Evolutionary conservation across 371 early-diverging fungal genomes (phyloP).

Genomic region (Mucor mucedo): DNA sequence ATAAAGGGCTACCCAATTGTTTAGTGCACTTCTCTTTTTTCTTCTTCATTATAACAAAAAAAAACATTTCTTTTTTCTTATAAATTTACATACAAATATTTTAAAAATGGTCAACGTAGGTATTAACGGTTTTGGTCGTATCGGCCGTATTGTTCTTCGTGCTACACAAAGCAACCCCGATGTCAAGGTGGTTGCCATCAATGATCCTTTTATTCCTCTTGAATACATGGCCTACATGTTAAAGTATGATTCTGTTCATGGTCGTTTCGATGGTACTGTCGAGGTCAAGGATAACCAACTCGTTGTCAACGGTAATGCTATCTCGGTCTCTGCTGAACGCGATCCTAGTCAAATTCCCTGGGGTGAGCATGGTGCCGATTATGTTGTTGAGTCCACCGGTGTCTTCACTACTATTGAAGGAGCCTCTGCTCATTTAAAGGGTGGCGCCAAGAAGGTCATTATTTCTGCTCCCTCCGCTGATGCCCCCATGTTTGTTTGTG

Average conservation of each 20-base stretch:
- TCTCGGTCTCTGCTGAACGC: slow-evolving; percentile 75
- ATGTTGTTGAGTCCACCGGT: slow-evolving; percentile 66
- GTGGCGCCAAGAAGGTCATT: slow-evolving; percentile 97
- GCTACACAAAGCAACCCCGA: slow-evolving; percentile 74
- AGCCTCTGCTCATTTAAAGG: slow-evolving; percentile 85
- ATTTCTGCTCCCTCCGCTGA: slow-evolving; percentile 97
- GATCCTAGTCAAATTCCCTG: slow-evolving; percentile 92
- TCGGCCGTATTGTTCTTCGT: slow-evolving; percentile 98
- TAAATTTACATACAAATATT: slow-evolving; percentile 2
- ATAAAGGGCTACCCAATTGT: slow-evolving; percentile 28
- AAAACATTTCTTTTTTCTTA: background rate
- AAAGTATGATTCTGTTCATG: slow-evolving; percentile 99
- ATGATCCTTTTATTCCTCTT: slow-evolving; percentile 98
- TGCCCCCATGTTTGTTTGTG: slow-evolving; percentile 89
- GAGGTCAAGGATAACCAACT: slow-evolving; percentile 82
- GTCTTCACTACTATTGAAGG: slow-evolving; percentile 94
- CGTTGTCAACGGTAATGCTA: slow-evolving; percentile 84
- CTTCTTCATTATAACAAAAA: too few relatives aligned
- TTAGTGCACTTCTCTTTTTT: too few relatives aligned
- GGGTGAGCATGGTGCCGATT: slow-evolving; percentile 88
- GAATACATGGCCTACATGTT: slow-evolving; percentile 98
- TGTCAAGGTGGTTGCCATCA: slow-evolving; percentile 93
- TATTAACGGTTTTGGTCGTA: slow-evolving; percentile 88
- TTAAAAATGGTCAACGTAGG: slow-evolving; percentile 24
- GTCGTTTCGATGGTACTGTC: slow-evolving; percentile 87